Conservation (phyloP, 192 early-diverging fungal species). For the Helicostylum pulchrum region DNA sequence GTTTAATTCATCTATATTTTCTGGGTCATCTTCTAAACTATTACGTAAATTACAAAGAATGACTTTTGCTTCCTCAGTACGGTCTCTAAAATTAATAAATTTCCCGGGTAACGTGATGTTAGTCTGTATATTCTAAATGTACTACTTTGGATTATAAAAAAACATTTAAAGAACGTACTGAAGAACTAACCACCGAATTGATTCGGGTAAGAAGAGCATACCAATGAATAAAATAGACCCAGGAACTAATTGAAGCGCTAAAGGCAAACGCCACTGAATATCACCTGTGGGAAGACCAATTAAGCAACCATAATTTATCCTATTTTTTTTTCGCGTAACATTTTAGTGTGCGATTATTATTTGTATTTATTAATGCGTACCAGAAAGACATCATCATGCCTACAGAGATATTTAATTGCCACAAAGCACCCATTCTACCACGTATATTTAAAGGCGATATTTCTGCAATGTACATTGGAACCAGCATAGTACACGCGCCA, state of each 20-base stretch:
- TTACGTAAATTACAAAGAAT: not conserved
- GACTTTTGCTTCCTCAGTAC: constrained; percentile 2
- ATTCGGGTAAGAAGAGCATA: constrained; percentile 15
- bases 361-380: not conserved
- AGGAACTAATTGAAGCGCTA: constrained; percentile 21
- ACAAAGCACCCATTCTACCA: constrained; percentile 12
- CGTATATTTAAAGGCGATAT: constrained; percentile 2
- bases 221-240: constrained; percentile 8
- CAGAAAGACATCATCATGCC: constrained; percentile 7
- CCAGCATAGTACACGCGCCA: constrained; percentile 6
- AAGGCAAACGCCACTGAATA: constrained; percentile 18
- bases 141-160: too few relatives aligned
- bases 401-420: constrained; percentile 12
- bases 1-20: not conserved
- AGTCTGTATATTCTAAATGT: too few relatives aligned
- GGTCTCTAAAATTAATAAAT: constrained; percentile 2
- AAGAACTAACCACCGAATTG: constrained; percentile 12
- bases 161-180: not conserved
- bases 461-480: constrained; percentile 11
- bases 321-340: not conserved
- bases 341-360: not conserved
- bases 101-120: too few relatives aligned
- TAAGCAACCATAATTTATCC: constrained; percentile 10
- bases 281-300: constrained; percentile 6
- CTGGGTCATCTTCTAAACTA: not conserved